Conservation (phyloP, 1,284 basidiomycete genomes). For the Fomitopsis betulina region DNA sequence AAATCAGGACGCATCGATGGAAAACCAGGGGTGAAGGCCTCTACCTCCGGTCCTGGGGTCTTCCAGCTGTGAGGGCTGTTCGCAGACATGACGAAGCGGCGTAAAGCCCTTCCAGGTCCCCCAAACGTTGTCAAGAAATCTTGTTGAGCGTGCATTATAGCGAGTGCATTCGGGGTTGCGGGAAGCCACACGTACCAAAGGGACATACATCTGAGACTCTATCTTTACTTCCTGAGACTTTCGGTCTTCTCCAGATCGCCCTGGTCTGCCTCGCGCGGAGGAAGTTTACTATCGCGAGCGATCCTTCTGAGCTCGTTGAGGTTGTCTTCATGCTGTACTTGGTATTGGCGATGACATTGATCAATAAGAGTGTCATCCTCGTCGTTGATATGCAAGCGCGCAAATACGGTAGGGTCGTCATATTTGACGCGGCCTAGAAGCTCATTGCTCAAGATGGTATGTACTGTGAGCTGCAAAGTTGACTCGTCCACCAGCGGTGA, state of each 20-base stretch:
- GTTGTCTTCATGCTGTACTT: not conserved
- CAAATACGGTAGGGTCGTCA: not conserved
- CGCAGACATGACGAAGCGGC: no score
- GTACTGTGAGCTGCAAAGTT: not conserved
- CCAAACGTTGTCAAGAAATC: not conserved
- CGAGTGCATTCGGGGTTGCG: conserved; percentile 14
- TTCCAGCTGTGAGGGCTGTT: no score
- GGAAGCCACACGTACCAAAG: conserved; percentile 9
- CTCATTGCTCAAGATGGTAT: not conserved
- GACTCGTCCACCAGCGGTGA: not conserved
- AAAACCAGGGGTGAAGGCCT: no score
- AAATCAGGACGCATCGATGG: no score
- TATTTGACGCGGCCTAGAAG: not conserved
- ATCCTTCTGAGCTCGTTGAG: not conserved
- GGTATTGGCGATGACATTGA: not conserved
- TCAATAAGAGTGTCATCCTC: not conserved
- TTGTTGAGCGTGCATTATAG: not conserved
- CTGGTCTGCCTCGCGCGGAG: not conserved
- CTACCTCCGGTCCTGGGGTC: no score
- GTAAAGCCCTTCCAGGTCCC: no score
- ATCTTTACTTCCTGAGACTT: not conserved
- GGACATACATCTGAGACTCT: not conserved
- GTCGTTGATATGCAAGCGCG: not conserved
- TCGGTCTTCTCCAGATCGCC: not conserved
- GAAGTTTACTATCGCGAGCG: not conserved